Base-by-base conservation (phyloP, 2,329 filamentous ascomycete genomes). In the Endocalyx cinctus region DNA sequence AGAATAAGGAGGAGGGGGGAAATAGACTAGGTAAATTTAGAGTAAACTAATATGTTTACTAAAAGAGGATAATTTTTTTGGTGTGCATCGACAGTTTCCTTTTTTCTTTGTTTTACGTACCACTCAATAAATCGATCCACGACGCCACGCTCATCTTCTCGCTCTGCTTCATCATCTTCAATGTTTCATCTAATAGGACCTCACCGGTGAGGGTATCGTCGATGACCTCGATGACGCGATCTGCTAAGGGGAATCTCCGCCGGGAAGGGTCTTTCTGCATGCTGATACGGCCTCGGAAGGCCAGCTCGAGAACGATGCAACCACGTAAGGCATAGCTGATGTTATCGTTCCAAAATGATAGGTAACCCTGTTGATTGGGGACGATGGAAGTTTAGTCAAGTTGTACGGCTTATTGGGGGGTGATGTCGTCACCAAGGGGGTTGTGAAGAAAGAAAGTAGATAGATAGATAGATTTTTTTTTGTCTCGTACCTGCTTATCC, bases 161-260 rank as follows among this genome's bases (percentile, higher is more conserved):
- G 64, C 88, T 96, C 51, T 86, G 82, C 74, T 98, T 98, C 90
- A 98, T 98, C 89, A 98, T 94, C 73, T 98, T 98, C 57, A 98
- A 71, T 39, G 92, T 87, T 70, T 98, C 92, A 65, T 98, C 92
- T 55, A 98, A 77, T 53, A 98, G 75, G 45, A 97, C 92, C 69
- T 98, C 92, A 50, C 92, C 92, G 5, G 92, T 98, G 57, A 96
- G 74, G 39, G 88, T 90, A 58, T 96, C 90, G 63, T 98, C 92
- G 57, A 97, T 80, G 46, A 98, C 92, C 67, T 98, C 92, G 63
- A 98, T 96, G 50, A 92, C 73, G 48, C 92, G 79, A 66, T 98
- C 92, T 48, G 90, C 83, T 40, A 97, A 72, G 37, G 90, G 89
- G 60, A 96, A 96, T 48, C 90, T 82, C 67, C 92, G 79, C 64